Percentiles rank a stretch among this genome's conserved stretches.
Conservation (phyloP, 163 green algal species). For the Picocystis sp. region DNA sequence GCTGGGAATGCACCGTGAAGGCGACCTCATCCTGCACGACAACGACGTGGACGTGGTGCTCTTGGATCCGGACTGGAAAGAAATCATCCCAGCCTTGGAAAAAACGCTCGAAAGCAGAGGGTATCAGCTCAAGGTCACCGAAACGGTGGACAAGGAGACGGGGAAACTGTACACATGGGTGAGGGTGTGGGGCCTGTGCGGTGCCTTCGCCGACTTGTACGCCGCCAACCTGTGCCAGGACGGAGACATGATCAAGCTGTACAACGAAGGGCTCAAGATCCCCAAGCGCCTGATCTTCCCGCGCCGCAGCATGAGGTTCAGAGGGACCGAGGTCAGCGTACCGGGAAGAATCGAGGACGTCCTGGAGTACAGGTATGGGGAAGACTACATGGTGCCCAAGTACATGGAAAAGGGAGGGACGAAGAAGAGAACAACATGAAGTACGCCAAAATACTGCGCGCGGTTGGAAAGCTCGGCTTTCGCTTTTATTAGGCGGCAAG, state of each 20-base stretch:
- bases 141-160: no score
- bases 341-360: constrained; percentile 14
- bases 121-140: no score
- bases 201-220: no score
- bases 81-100: constrained; percentile 8
- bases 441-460: constrained; percentile 15
- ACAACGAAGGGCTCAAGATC: not conserved
- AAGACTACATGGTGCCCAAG: constrained; percentile 20
- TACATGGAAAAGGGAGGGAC: constrained; percentile 27
- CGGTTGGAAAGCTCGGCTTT: constrained; percentile 14
- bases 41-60: constrained; percentile 26
- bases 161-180: no score
- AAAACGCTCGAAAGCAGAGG: not conserved
- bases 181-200: no score
- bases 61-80: constrained; percentile 17
- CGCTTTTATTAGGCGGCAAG: constrained; percentile 3
- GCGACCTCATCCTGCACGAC: constrained; percentile 24
- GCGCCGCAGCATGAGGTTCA: not conserved
- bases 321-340: constrained; percentile 7
- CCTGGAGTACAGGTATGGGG: constrained; percentile 17
- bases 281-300: not conserved
- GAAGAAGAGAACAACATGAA: constrained; percentile 17
- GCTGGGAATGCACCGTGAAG: constrained; percentile 18
- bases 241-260: not conserved
- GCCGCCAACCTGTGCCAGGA: no score